Conservation (phyloP, 352 stramenopile genomes). For the Peronospora farinosa region DNA sequence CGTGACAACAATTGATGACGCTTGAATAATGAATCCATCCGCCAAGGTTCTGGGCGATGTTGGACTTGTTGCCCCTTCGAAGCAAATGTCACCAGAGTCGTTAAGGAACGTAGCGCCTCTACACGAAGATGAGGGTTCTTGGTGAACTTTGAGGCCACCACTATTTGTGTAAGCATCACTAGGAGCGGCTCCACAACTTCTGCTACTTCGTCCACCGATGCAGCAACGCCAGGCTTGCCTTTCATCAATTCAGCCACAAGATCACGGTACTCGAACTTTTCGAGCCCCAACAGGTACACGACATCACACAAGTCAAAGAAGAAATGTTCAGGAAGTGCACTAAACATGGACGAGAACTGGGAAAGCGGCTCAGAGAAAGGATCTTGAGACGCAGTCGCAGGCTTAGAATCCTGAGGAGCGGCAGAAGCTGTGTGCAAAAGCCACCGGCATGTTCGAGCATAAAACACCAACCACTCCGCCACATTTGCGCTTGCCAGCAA, state of each 20-base stretch:
- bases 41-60: slow-evolving; percentile 17
- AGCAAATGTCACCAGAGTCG: slow-evolving; percentile 53
- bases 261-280: slow-evolving; percentile 32
- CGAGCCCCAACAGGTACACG: slow-evolving; percentile 47
- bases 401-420: slow-evolving; percentile 1
- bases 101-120: slow-evolving; percentile 49
- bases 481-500: slow-evolving; percentile 48
- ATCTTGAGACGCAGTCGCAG: slow-evolving; percentile 25
- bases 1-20: slow-evolving; percentile 33
- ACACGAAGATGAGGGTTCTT: slow-evolving; percentile 71
- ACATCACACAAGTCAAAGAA: slow-evolving; percentile 70
- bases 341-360: slow-evolving; percentile 42
- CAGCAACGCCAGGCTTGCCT: slow-evolving; percentile 1
- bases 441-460: slow-evolving; percentile 46
- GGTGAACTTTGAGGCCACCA: slow-evolving; percentile 45
- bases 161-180: slow-evolving; percentile 53
- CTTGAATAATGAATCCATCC: slow-evolving; percentile 38
- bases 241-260: slow-evolving; percentile 22
- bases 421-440: slow-evolving; percentile 32
- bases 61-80: slow-evolving; percentile 39
- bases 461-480: slow-evolving; percentile 54
- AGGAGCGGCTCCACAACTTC: slow-evolving; percentile 53
- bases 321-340: slow-evolving; percentile 60
- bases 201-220: slow-evolving; percentile 18
- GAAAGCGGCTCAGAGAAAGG: slow-evolving; percentile 38